phyloP scores from a whole-genome alignment of 2,329 filamentous ascomycete species.

The Ascochyta clinopodiicola region DNA sequence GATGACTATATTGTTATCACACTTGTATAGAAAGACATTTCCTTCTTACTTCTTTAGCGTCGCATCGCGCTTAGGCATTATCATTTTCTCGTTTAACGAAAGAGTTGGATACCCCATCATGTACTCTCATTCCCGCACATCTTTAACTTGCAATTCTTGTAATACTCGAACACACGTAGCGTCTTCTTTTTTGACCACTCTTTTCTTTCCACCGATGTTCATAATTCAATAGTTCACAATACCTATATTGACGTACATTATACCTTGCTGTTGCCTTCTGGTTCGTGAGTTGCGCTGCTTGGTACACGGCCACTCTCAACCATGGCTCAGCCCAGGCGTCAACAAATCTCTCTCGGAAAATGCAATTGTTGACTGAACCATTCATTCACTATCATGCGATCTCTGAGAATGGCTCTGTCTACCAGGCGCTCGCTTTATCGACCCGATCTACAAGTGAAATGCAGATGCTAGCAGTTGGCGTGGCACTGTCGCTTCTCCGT shows the following conservation, averaged over 20 bases:
- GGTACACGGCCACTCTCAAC: background rate
- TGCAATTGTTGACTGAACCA: background rate
- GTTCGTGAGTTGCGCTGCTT: background rate
- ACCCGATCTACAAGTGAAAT: too few relatives aligned
- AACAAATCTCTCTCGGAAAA: too few relatives aligned
- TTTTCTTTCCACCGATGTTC: background rate
- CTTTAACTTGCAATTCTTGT: background rate
- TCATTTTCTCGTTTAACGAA: background rate
- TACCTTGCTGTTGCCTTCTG: background rate
- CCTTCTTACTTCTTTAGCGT: slow-evolving; percentile 14
- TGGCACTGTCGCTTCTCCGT: background rate
- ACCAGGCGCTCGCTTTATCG: too few relatives aligned
- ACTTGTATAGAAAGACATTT: slow-evolving; percentile 1
- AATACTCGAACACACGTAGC: background rate
- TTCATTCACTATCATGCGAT: background rate
- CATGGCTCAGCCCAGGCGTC: background rate
- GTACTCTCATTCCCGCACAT: slow-evolving; percentile 8
- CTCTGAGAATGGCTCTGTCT: background rate
- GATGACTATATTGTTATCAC: background rate
- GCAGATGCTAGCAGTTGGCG: background rate
- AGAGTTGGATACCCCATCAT: slow-evolving; percentile 11
- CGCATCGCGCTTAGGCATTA: slow-evolving; percentile 8
- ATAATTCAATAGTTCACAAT: background rate
- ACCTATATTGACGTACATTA: background rate
- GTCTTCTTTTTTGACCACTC: background rate